Evolutionary conservation across 148 eudicot genomes (phyloP), one percentile per base, ranked within the genome.

Genomic region (Mesembryanthemum crystallinum): DNA sequence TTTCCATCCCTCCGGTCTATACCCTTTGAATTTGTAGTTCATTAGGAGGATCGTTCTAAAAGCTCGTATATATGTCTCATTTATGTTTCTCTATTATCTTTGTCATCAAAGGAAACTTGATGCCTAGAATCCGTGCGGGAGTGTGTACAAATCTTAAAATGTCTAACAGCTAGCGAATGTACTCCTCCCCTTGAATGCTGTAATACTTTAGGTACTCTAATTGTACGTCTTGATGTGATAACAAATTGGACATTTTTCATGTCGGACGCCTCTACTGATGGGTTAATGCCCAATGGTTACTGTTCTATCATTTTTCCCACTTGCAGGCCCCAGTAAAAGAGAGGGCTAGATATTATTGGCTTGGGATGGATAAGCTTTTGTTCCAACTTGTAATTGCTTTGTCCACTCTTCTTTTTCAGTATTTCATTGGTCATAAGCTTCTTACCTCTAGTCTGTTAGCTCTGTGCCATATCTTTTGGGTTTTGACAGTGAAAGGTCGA

Each of bases 371-470:
- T 68, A 45, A 12, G 23, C 32, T 25, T 24, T 52, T 18, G 18
- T 71, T 24, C 3, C 72, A 64, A 64, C 39, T 52, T 64, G 27
- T 21, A 27, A 24, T 47, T 27, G 45, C 29, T 3, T 52, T 27
- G 23, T 12, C 47, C 51, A 23, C 33, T 73, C 20, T 4, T 67
- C 24, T 43, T 30, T 42, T 18, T 79, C n/a, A 6, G 3, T 35
- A 2, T 33, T 49, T 23, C 67, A 18, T 64, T 67, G 52, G 43
- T 20, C 55, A 66, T 66, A 11, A 79, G 27, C 13, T 29, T 45
- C 39, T 30, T 42, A 54, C 68, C 49, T 57, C n/a, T 73, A 49
- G 67, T 72, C 49, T 73, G 35, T 65, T 37, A 58, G 39, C 73
- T 61, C 60, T 70, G 7, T 61, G 23, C 51, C 24, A 14, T 18